A percentile compares a stretch with the other conserved stretches of the same genome.
Conservation (phyloP, 352 stramenopile species). For the Globisporangium recalcitrans region DNA sequence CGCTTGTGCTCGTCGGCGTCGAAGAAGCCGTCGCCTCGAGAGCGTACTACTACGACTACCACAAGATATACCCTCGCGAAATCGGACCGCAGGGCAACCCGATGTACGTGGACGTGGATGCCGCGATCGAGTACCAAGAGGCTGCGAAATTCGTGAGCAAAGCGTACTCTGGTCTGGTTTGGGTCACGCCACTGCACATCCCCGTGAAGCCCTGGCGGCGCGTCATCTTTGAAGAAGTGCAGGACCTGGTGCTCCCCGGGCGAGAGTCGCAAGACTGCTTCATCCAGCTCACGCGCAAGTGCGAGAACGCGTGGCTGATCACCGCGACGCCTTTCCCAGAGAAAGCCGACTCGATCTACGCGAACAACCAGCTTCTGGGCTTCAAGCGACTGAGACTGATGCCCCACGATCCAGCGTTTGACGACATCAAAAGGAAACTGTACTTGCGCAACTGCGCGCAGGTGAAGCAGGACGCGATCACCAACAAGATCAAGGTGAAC, state of each 20-base stretch:
- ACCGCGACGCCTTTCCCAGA: conserved; percentile 81
- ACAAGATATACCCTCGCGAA: conserved; percentile 51
- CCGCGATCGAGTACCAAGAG: conserved; percentile 55
- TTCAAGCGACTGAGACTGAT: conserved; percentile 71
- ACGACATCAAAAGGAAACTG: conserved; percentile 85
- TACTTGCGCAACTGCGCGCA: conserved; percentile 84
- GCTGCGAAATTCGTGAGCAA: conserved; percentile 81
- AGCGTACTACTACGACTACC: conserved; percentile 53
- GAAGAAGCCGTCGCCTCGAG: conserved; percentile 66
- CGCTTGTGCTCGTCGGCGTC: conserved; percentile 75
- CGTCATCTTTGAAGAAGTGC: conserved; percentile 86
- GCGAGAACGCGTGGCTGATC: conserved; percentile 82
- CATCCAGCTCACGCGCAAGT: conserved; percentile 70
- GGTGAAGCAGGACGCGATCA: conserved; percentile 78
- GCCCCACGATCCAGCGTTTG: conserved; percentile 70
- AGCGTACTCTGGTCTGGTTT: conserved; percentile 68
- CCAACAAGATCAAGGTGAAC: conserved; percentile 63
- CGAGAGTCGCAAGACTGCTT: conserved; percentile 77
- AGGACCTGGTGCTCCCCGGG: conserved; percentile 74
- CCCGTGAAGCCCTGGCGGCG: conserved; percentile 66
- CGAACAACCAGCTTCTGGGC: conserved; percentile 85
- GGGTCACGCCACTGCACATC: conserved; percentile 58
- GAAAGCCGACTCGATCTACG: conserved; percentile 76
- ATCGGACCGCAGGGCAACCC: conserved; percentile 27
- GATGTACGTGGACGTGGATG: conserved; percentile 38